Conservation (phyloP, 2,329 filamentous ascomycete genomes). For the Rhynchosporium graminicola region DNA sequence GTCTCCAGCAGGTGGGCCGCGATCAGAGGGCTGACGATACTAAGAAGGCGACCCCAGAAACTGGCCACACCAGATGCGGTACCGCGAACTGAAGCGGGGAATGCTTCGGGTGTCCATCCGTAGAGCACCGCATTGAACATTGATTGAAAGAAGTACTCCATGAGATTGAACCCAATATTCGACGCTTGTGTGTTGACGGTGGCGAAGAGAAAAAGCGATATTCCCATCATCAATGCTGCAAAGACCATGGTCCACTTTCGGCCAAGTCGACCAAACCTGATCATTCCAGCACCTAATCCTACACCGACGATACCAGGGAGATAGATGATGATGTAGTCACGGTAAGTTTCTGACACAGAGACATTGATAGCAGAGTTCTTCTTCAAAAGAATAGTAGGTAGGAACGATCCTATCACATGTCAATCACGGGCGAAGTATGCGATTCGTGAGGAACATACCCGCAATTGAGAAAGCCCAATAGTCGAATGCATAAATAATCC, state of each 20-base stretch:
- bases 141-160: conserved; percentile 40
- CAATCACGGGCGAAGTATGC: conserved; percentile 15
- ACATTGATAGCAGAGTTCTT: conserved; percentile 37
- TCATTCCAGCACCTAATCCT: conserved; percentile 26
- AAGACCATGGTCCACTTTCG: conserved; percentile 37
- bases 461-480: conserved; percentile 48
- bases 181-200: conserved; percentile 35
- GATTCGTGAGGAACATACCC: conserved; percentile 42
- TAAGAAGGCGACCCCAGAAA: conserved; percentile 60
- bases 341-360: conserved; percentile 39
- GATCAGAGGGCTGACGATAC: conserved; percentile 58
- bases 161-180: conserved; percentile 37
- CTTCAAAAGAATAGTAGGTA: conserved; percentile 39
- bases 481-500: conserved; percentile 53
- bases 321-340: conserved; percentile 43
- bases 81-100: conserved; percentile 50
- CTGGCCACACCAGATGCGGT: conserved; percentile 57
- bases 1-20: conserved; percentile 48
- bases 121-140: conserved; percentile 36
- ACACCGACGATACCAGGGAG: conserved; percentile 41
- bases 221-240: conserved; percentile 35
- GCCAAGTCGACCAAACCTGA: conserved; percentile 30
- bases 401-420: conserved; percentile 43
- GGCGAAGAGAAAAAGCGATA: conserved; percentile 36
- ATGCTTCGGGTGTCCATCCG: conserved; percentile 32